phyloP scores from a whole-genome alignment of 2,329 filamentous ascomycete species.

The Fusarium citri region DNA sequence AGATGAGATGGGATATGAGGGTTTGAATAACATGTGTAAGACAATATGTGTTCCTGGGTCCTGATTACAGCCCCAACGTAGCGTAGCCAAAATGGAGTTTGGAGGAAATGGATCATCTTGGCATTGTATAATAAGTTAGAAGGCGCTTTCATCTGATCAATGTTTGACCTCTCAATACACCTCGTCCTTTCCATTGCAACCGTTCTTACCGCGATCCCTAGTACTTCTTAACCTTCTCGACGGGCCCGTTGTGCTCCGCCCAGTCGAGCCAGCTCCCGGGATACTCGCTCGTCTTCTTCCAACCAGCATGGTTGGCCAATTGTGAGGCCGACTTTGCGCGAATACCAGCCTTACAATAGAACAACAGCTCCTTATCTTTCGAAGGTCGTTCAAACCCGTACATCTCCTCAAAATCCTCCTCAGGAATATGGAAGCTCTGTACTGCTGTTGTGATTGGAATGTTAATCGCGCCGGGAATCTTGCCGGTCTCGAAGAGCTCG shows the following conservation, averaged over 20 bases:
- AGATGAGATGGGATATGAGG: constrained; percentile 15
- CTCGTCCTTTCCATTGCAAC: not conserved
- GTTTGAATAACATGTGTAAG: constrained; percentile 29
- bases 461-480: constrained; percentile 84
- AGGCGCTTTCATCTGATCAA: constrained; percentile 33
- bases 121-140: constrained; percentile 41
- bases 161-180: constrained; percentile 2
- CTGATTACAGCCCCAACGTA: constrained; percentile 4
- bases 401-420: constrained; percentile 83
- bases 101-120: constrained; percentile 17
- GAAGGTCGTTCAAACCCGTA: constrained; percentile 80
- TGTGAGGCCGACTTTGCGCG: constrained; percentile 81
- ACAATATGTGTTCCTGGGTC: constrained; percentile 27
- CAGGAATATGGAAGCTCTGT: constrained; percentile 80
- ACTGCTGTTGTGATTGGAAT: constrained; percentile 82
- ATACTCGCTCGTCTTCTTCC: constrained; percentile 77
- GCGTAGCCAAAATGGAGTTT: constrained; percentile 31
- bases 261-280: constrained; percentile 86
- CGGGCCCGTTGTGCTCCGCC: constrained; percentile 75
- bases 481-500: constrained; percentile 73
- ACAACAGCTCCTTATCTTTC: constrained; percentile 72
- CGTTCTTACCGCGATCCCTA: constrained; percentile 43
- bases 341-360: constrained; percentile 95
- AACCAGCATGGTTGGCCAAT: constrained; percentile 82
- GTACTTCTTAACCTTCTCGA: constrained; percentile 45